Base-by-base conservation (phyloP, 257 asterid species). In the Lycium ferocissimum region DNA sequence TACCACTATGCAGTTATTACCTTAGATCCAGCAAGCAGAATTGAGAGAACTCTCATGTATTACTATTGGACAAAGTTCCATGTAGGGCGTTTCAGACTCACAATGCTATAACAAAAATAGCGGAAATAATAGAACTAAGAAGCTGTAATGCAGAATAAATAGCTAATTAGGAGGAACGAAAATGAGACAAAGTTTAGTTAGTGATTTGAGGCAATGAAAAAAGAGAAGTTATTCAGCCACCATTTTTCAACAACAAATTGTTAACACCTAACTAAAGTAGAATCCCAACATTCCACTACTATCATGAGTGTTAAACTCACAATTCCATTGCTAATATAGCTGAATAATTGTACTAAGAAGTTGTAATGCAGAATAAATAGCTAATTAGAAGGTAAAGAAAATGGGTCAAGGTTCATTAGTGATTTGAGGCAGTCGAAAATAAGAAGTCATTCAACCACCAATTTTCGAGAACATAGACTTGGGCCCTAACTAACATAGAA, bases 61-160 rank as follows among this genome's bases (percentile, higher is more conserved):
- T 67, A 37, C 76, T 20, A 67, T 35, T 35, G 22, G 37, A 67
- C 6, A 14, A 37, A 67, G 51, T 67, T 67, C 22, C 75, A 67
- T 14, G 76, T 37, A 67, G 22, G 22, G 13, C 7, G 76, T 67
- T 67, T 67, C 14, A 15, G 14, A 67, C 76, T 67, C 76, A 14
- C 22, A 67, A 67, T 35, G n/a, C n/a, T 65, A 65, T 14, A 35
- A 67, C 51, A 37, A 35, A 66, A 66, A 66, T 33, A 66, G 73
- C 73, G 12, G 11, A 33, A 35, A 14, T 14, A 67, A 37, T 37
- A 67, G 76, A 1, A 15, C 6, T 37, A 67, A 35, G 76, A 67
- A 67, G 72, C 35, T 67, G 51, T 67, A 67, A 67, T 37, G 22
- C 22, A 37, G 37, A 67, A 67, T 67, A 37, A 67, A 67, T 67